These are phyloP conservation scores for Bombardia bombarda DNA, from an alignment of 495 filamentous ascomycete species.

Conservation along the genomic window DNA sequence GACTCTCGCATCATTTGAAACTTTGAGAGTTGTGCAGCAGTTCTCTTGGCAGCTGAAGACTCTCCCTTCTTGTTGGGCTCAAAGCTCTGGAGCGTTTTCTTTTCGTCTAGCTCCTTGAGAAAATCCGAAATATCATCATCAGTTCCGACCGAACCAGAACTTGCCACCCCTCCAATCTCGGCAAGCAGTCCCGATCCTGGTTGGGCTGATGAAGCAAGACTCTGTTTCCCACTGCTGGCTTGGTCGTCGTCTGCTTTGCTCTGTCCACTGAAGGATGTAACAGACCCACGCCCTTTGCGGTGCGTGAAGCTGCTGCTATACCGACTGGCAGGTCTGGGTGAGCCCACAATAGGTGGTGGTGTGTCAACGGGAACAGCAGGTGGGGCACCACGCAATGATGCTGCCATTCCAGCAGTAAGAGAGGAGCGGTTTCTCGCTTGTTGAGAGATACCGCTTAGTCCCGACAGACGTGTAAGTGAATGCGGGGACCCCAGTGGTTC, in stretches of 20 bases:
- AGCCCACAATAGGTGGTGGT: constrained; percentile 21
- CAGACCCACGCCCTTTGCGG: constrained; percentile 63
- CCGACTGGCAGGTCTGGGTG: constrained; percentile 64
- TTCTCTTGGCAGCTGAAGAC: constrained; percentile 48
- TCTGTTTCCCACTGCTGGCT: constrained; percentile 78
- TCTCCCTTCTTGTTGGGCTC: constrained; percentile 49
- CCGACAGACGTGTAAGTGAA: constrained; percentile 42
- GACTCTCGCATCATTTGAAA: constrained; percentile 83
- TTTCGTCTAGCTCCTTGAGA: constrained; percentile 72
- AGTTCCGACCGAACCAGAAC: constrained; percentile 70
- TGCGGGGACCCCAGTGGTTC: constrained; percentile 52
- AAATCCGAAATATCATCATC: constrained; percentile 93
- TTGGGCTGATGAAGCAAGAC: constrained; percentile 75
- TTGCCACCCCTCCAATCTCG: constrained; percentile 60
- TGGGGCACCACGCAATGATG: constrained; percentile 48
- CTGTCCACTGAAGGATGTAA: constrained; percentile 63
- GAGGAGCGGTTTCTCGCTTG: constrained; percentile 58
- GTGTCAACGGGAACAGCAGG: constrained; percentile 47
- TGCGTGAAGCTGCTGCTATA: constrained; percentile 64
- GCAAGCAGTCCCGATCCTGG: constrained; percentile 78
- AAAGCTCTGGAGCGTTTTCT: constrained; percentile 70
- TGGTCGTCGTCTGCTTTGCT: constrained; percentile 77
- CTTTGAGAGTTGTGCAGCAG: constrained; percentile 61
- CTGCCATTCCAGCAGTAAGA: constrained; percentile 55
- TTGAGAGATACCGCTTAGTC: constrained; percentile 51